Evolutionary conservation across 1,284 basidiomycete species (phyloP).

Genomic region (Tremellales sp.): DNA sequence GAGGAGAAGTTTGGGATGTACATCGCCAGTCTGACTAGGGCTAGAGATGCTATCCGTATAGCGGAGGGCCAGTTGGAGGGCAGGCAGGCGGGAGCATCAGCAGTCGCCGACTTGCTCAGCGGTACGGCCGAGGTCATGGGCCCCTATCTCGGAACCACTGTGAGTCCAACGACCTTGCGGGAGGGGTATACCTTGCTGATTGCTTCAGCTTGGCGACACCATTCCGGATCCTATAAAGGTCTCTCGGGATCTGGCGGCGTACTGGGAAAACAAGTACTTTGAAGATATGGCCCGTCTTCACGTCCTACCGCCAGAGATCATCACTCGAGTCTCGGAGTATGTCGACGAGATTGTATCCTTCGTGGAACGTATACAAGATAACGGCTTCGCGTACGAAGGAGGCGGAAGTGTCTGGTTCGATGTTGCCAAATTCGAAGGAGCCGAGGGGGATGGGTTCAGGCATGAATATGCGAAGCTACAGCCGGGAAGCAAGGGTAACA

Average conservation of each 20-base stretch:
- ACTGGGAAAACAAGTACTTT: slow-evolving; percentile 90
- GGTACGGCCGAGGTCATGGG: slow-evolving; percentile 71
- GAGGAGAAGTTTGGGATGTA: slow-evolving; percentile 92
- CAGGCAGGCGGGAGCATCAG: slow-evolving; percentile 49
- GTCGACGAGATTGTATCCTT: slow-evolving; percentile 92
- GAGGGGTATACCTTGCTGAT: neutral
- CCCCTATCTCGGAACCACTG: slow-evolving; percentile 69
- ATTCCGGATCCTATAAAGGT: slow-evolving; percentile 78
- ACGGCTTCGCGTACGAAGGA: slow-evolving; percentile 85
- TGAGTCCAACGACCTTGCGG: slow-evolving; percentile 39
- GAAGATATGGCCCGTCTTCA: slow-evolving; percentile 84
- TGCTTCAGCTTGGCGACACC: slow-evolving; percentile 63
- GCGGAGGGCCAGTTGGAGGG: slow-evolving; percentile 45
- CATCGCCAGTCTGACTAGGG: slow-evolving; percentile 65
- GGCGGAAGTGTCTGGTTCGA: slow-evolving; percentile 96
- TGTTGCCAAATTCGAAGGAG: slow-evolving; percentile 78
- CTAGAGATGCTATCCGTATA: slow-evolving; percentile 27
- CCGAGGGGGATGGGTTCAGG: slow-evolving; percentile 54
- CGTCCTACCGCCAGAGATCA: slow-evolving; percentile 80
- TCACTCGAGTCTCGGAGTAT: slow-evolving; percentile 96
- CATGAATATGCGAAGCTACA: slow-evolving; percentile 90
- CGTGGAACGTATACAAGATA: slow-evolving; percentile 77
- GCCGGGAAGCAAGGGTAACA: slow-evolving; percentile 92
- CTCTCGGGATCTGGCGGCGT: slow-evolving; percentile 75
- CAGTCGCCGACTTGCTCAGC: slow-evolving; percentile 61